A percentile compares a stretch with the other conserved stretches of the same genome.
Conservation (phyloP, 1,139 yeast species). For the Pichia sp. region DNA sequence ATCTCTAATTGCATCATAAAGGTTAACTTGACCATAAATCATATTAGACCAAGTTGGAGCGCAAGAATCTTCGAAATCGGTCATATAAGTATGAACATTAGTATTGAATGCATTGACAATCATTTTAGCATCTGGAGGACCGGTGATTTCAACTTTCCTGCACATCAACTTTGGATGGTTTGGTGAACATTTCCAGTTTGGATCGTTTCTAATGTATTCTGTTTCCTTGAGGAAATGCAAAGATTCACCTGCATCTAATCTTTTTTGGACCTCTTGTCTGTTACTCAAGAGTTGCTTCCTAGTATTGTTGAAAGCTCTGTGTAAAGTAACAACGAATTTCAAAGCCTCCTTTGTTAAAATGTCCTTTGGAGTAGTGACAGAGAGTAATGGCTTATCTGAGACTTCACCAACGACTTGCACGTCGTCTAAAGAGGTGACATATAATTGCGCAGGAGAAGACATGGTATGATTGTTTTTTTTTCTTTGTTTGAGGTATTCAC, state of each 20-base stretch:
- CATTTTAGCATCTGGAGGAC: constrained; percentile 92
- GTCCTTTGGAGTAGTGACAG: constrained; percentile 41
- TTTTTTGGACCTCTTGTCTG: constrained; percentile 52
- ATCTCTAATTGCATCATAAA: constrained; percentile 79
- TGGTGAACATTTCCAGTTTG: constrained; percentile 70
- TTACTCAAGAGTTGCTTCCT: constrained; percentile 53
- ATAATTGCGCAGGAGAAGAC: constrained; percentile 22
- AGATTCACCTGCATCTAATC: constrained; percentile 52
- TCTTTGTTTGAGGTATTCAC: no score
- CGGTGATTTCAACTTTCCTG: constrained; percentile 60
- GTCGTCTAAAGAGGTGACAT: constrained; percentile 39
- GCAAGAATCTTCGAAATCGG: constrained; percentile 90
- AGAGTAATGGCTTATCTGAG: constrained; percentile 48
- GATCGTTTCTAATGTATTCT: constrained; percentile 55
- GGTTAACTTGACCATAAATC: constrained; percentile 83
- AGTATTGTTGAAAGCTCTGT: constrained; percentile 58
- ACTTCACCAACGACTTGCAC: constrained; percentile 61
- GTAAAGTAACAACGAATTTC: constrained; percentile 62
- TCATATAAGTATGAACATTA: constrained; percentile 86
- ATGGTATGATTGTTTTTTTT: no score
- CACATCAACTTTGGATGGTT: constrained; percentile 42
- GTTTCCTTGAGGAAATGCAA: constrained; percentile 64
- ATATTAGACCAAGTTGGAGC: constrained; percentile 93
- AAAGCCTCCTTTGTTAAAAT: constrained; percentile 52
- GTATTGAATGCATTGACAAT: constrained; percentile 88